Evolutionary conservation across 495 filamentous ascomycete genomes (phyloP), one percentile per base, ranked within the genome.

Genomic region (Penicillium mononematosum): DNA sequence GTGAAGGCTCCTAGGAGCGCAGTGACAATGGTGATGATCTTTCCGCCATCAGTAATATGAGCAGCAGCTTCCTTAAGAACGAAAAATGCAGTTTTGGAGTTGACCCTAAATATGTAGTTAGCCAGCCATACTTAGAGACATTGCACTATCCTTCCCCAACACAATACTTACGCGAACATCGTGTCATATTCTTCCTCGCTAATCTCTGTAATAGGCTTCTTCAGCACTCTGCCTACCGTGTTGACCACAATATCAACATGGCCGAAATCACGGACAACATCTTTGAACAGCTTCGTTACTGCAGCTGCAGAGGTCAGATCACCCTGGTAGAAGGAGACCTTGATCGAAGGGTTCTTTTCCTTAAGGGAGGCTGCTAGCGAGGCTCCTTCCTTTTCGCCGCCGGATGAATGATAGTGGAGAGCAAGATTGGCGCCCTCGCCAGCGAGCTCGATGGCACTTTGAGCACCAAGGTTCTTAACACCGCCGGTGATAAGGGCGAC

Each of bases 171-270:
- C 69, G 66, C 71, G 58, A 72, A 74, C 70, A 74, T 74, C 1
- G 53, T 34, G 65, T 82, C 79, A 70, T 79, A 82, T 11, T 75
- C 71, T 42, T 74, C 70, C 62, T 82, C 81, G 3, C 46, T 63
- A 61, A 82, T 75, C 50, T 74, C 72, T 9, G 73, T 74, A 25
- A 81, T 81, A 1, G 78, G 73, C 62, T 82, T 75, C 55, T 70
- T 75, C 27, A 72, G 61, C 20, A 73, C 71, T 58, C 71, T 74
- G 27, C 78, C 81, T 2, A 82, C 75, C 19, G 80, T 82, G 56
- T 82, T 82, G 17, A 83, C 69, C 7, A 84, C 71, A 45, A 84
- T 78, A 59, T 84, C 78, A 14, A 83, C 71, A 8, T 80, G 62
- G 19, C 73, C 73, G 42, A 74, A 71, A 32, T 71, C 70, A 17